Base-by-base conservation (phyloP, 345 rosid species). In the Heritiera littoralis region DNA sequence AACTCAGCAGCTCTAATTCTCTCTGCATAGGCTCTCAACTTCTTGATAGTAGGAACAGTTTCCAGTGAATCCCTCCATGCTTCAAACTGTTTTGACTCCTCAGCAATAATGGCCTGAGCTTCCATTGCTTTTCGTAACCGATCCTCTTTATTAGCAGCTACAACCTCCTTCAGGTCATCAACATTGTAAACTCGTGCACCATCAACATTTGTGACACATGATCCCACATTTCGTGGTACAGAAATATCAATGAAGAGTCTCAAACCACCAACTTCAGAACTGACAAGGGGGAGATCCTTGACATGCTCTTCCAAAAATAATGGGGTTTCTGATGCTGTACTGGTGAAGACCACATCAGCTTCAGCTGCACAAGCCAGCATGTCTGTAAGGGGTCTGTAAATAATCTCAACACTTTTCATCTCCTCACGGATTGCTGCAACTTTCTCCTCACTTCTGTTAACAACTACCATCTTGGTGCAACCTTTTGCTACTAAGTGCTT, bases 111-210 rank as follows among this genome's bases (percentile, higher is more conserved):
- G 28, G 87, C 85, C 74, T 89, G 97, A 85, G 99, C 99, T 88
- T 96, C 99, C 97, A 89, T 89, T 45, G 97, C 99, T 84, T 92
- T 94, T 64, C 95, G 84, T 73, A 94, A 83, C 23, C 98, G 88
- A 75, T 96, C 99, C 86, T 96, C 98, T 85, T 94, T 96, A 66
- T 96, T 96, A 51, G 99, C 97, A 58, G 97, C 95, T 78, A 96
- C 99, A n/a, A 96, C 99, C 87, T 96, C 99, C 86, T 94, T 94
- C 49, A 96, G 97, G 87, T 94, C 94, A 69, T 94, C 99, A 7
- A 94, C 97, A 63, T 96, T 96, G 87, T 92, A 96, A 76, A 96
- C 95, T 20, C 85, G 81, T 2, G 88, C 85, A 67, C 84, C 77
- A 75, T 86, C 90, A 38, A 88, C 86, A 56, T 92, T 93, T 0